Evolutionary conservation across 192 early-diverging fungal genomes (phyloP).

Genomic region (Cladochytrium replicatum): DNA sequence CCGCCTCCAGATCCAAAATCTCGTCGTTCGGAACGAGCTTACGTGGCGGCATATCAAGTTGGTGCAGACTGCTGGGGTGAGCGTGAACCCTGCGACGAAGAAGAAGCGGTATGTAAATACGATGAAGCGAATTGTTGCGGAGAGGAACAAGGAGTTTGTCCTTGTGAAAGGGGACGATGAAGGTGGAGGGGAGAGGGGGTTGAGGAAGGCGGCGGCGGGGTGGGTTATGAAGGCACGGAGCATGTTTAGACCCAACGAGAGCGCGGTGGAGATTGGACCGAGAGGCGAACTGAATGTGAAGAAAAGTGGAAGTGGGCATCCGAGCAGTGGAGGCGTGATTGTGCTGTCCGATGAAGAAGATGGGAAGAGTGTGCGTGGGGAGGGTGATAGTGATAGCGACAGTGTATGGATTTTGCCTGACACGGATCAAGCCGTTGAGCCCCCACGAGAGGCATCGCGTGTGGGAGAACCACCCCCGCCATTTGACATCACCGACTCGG

Average conservation of each 20-base stretch:
- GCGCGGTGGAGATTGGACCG: too few species aligned
- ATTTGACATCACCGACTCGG: too few species aligned
- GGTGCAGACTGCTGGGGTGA: constrained; percentile 28
- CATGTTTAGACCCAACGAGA: neutral
- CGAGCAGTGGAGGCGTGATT: too few species aligned
- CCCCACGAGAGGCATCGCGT: too few species aligned
- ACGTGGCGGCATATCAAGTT: constrained; percentile 60
- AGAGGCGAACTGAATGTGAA: too few species aligned
- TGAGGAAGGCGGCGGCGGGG: neutral
- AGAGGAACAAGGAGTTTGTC: constrained; percentile 72
- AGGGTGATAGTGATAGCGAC: too few species aligned
- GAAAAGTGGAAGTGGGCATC: too few species aligned
- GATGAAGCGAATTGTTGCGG: constrained; percentile 63
- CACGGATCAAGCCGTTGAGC: too few species aligned
- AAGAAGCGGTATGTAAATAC: constrained; percentile 4
- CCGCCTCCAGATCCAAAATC: constrained; percentile 72
- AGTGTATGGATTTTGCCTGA: too few species aligned
- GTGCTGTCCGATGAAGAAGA: constrained; percentile 14
- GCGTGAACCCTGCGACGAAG: constrained; percentile 20
- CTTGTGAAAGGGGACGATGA: constrained; percentile 74
- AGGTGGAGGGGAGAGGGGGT: constrained; percentile 61
- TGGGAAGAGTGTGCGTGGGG: too few species aligned
- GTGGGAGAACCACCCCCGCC: too few species aligned
- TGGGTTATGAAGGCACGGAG: neutral
- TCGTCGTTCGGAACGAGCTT: constrained; percentile 73